phyloP scores from a whole-genome alignment of 1,139 yeast genomes.

The Sugiyamaella japonica region DNA sequence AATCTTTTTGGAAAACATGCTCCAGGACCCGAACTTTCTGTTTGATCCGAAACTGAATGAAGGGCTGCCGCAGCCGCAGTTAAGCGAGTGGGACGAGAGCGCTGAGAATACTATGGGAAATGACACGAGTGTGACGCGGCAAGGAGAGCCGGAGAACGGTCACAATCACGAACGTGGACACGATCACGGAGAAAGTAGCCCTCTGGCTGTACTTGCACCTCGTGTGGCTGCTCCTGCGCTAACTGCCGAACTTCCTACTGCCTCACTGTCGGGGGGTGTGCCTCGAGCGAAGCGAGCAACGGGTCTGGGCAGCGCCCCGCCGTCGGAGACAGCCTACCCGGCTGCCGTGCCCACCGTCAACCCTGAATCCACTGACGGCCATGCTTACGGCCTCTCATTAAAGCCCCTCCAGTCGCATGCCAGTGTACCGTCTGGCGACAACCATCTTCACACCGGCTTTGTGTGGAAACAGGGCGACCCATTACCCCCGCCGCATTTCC shows the following conservation, averaged over 20 bases:
- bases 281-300: too few relatives aligned
- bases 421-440: not conserved
- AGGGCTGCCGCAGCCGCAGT: constrained; percentile 26
- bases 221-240: too few relatives aligned
- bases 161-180: not conserved
- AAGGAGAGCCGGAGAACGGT: too few relatives aligned
- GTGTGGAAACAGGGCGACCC: not conserved
- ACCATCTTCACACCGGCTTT: not conserved
- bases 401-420: not conserved
- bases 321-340: too few relatives aligned
- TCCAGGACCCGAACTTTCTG: constrained; percentile 41
- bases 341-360: not conserved
- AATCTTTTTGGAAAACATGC: constrained; percentile 42
- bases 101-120: constrained; percentile 4
- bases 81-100: constrained; percentile 6
- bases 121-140: not conserved
- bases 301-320: too few relatives aligned
- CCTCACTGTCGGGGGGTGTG: too few relatives aligned
- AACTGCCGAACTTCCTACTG: too few relatives aligned
- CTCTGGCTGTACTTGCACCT: too few relatives aligned
- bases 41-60: constrained; percentile 39
- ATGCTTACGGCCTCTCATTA: not conserved
- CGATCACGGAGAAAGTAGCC: not conserved
- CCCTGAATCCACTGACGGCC: not conserved
- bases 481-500: not conserved